A percentile compares a stretch with the other conserved stretches of the same genome.
These are phyloP conservation scores for Spathaspora passalidarum DNA, from an alignment of 805 yeast species.

Conservation along the genomic window DNA sequence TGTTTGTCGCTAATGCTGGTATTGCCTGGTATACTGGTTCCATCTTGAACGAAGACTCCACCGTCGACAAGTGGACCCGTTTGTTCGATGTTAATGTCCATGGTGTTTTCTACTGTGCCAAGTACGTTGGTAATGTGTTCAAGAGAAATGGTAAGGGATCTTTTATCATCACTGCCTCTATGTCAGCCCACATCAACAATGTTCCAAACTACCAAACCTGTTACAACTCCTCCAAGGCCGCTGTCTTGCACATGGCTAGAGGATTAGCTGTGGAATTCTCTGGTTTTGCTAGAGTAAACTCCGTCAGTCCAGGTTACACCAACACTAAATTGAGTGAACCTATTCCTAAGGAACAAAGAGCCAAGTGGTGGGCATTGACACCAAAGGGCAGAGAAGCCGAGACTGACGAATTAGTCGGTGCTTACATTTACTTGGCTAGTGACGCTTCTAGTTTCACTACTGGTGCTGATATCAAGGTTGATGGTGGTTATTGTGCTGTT, in stretches of 20 bases:
- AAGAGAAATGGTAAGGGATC: slow-evolving; percentile 74
- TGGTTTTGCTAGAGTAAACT: slow-evolving; percentile 77
- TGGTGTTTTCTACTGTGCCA: slow-evolving; percentile 79
- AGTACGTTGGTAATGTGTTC: slow-evolving; percentile 69
- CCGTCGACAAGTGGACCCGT: slow-evolving; percentile 63
- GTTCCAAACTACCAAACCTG: slow-evolving; percentile 85
- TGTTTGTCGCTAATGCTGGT: slow-evolving; percentile 47
- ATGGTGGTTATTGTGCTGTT: slow-evolving; percentile 69
- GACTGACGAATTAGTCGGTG: slow-evolving; percentile 75
- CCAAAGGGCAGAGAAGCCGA: slow-evolving; percentile 77
- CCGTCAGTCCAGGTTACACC: slow-evolving; percentile 85
- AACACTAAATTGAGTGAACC: slow-evolving; percentile 59
- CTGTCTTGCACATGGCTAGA: slow-evolving; percentile 67
- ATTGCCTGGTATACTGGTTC: slow-evolving; percentile 47
- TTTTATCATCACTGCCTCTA: slow-evolving; percentile 80
- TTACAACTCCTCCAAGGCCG: slow-evolving; percentile 87
- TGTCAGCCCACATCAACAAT: slow-evolving; percentile 86
- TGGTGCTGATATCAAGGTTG: slow-evolving; percentile 73
- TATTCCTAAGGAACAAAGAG: slow-evolving; percentile 33
- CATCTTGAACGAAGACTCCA: slow-evolving; percentile 39
- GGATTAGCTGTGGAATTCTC: slow-evolving; percentile 89
- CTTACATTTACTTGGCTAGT: slow-evolving; percentile 74
- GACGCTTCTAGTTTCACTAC: slow-evolving; percentile 79
- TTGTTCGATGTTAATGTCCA: slow-evolving; percentile 74
- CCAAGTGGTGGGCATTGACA: slow-evolving; percentile 41